phyloP scores from a whole-genome alignment of 306 rosid species.

The Trichosanthes truncata region DNA sequence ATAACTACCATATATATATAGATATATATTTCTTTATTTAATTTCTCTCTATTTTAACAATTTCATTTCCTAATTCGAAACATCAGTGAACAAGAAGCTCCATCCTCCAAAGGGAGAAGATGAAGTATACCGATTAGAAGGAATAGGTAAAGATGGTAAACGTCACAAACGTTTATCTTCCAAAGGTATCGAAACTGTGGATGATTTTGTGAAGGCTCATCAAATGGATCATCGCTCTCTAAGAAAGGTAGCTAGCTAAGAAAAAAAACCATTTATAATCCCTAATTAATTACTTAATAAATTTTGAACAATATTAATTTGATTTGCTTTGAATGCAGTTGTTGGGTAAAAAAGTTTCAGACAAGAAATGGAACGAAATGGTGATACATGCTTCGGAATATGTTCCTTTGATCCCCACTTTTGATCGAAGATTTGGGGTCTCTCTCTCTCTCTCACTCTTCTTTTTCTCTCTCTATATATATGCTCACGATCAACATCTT shows the following conservation, averaged over 20 bases:
- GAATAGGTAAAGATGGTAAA: background rate
- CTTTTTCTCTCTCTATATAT: no score
- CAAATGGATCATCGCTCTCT: background rate
- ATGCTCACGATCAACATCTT: no score
- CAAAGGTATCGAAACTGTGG: background rate
- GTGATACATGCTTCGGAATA: background rate
- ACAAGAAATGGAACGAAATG: background rate
- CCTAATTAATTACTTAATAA: no score
- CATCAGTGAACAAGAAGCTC: background rate
- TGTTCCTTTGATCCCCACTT: background rate
- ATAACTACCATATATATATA: no score
- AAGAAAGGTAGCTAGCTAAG: background rate
- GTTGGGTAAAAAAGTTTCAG: background rate
- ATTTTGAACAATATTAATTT: no score
- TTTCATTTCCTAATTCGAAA: no score
- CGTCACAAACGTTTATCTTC: background rate
- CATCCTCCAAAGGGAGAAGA: background rate
- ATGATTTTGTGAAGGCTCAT: background rate
- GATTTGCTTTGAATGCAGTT: background rate
- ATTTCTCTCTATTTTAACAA: no score
- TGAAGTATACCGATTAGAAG: background rate
- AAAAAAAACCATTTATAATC: no score
- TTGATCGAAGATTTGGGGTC: background rate
- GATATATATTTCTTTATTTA: no score
- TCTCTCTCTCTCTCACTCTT: no score